Conservation (phyloP, 345 rosid genomes). For the Noccaea bulbosa region DNA sequence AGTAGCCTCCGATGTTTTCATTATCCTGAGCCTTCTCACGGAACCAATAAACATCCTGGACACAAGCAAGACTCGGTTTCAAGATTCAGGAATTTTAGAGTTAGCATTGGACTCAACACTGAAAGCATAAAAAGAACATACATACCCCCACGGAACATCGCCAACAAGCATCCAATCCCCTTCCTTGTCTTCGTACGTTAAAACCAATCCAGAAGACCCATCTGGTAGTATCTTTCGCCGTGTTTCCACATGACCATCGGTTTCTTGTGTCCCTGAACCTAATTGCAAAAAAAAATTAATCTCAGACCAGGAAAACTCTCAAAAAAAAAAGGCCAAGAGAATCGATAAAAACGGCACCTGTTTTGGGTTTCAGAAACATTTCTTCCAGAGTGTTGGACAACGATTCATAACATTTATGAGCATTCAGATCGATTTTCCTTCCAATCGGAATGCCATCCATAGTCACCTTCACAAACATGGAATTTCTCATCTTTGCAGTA, state of each 20-base stretch:
- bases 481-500: slow-evolving; percentile 49
- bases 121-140: slow-evolving; percentile 9
- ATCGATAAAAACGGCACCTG: slow-evolving; percentile 35
- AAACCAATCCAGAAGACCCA: slow-evolving; percentile 77
- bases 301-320: not conserved
- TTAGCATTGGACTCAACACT: not conserved
- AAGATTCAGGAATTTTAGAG: not conserved
- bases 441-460: slow-evolving; percentile 97
- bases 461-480: slow-evolving; percentile 81
- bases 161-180: slow-evolving; percentile 99
- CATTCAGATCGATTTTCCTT: slow-evolving; percentile 80
- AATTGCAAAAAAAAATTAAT: slow-evolving; percentile 31
- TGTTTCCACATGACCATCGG: slow-evolving; percentile 32
- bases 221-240: slow-evolving; percentile 58
- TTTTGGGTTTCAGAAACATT: slow-evolving; percentile 62
- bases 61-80: slow-evolving; percentile 25
- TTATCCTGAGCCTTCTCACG: slow-evolving; percentile 88
- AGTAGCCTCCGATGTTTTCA: slow-evolving; percentile 79
- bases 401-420: slow-evolving; percentile 70
- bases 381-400: slow-evolving; percentile 71
- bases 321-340: not conserved
- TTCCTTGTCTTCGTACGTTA: slow-evolving; percentile 91
- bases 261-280: slow-evolving; percentile 45
- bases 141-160: slow-evolving; percentile 96
- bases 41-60: slow-evolving; percentile 80